Base-by-base conservation (phyloP, 1,284 basidiomycete genomes). In the Cronartium quercuum region DNA sequence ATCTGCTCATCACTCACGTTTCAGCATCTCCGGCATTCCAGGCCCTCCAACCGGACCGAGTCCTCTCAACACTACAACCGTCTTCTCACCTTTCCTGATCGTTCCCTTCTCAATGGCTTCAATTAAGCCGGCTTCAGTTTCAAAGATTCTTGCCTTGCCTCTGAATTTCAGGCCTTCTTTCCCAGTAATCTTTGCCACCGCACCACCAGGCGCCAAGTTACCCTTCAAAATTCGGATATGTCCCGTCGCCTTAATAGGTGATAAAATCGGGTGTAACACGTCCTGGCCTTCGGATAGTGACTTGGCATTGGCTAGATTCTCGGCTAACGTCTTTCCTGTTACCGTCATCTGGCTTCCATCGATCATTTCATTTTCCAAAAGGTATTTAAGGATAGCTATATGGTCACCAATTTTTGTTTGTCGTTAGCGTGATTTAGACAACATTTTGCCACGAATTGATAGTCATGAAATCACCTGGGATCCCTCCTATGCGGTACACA, bases 161-260 rank as follows among this genome's bases (percentile, higher is more conserved):
- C 91, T 88, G 81, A 98, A 98, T 47, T 84, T 85, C 64, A 89
- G 82, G 3, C 95, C 95, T 83, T 98, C 95, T 83, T 97, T 96
- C 29, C 95, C 94, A 10, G 95, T 98, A 77, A 98, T 85, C 84
- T 98, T 98, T 66, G 93, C 91, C 12, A 98, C 94, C 44, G 94
- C 91, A 6, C 91, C 78, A 12, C 78, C 78, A 15, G 80, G 78
- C 21, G 88, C 88, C n/a, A 95, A 86, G 81, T 92, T 94, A 51
- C 92, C 92, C 70, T 89, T 87, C 79, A 98, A 84, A 81, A 98
- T 96, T 35, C 91, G 87, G 76, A 95, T 86, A 81, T 95, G 92
- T 21, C 92, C 92, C 5, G 89, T 92, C 66, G 85, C 81, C 82
- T 95, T 95, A 82, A 95, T 91, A n/a, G 92, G 92, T 38, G 88